phyloP scores from a whole-genome alignment of 169 alveolate species.

The Plasmodium cynomolgi region DNA sequence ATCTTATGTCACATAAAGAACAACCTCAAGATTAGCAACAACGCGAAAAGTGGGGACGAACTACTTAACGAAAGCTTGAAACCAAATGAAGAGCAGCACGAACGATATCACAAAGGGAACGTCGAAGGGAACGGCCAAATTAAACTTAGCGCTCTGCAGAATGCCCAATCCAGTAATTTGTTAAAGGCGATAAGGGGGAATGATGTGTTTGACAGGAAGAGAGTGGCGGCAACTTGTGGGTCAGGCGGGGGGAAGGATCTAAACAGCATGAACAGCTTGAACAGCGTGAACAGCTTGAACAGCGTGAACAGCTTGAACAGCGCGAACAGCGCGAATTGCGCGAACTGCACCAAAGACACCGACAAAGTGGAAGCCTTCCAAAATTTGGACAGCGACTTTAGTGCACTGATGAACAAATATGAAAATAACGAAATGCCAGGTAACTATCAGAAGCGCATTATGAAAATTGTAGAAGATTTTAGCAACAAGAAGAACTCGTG shows the following conservation, averaged over 20 bases:
- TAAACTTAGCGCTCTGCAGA: background rate
- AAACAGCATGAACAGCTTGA: background rate
- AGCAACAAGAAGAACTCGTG: background rate
- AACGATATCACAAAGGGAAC: background rate
- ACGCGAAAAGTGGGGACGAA: background rate
- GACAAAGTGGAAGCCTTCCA: background rate
- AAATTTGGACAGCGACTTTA: constrained; percentile 3
- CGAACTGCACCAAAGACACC: background rate
- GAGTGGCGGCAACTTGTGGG: background rate
- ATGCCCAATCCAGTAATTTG: background rate
- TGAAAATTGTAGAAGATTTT: constrained; percentile 10
- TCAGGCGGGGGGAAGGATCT: background rate
- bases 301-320: background rate
- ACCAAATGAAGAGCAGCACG: background rate
- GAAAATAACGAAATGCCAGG: constrained; percentile 3
- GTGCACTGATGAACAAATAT: constrained; percentile 17
- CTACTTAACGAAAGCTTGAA: background rate
- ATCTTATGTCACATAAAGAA: background rate
- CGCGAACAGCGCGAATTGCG: too few relatives aligned
- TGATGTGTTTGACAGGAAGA: background rate
- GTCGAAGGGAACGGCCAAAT: background rate
- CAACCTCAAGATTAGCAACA: background rate
- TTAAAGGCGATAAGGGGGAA: background rate
- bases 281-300: background rate
- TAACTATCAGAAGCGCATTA: background rate